Conservation (phyloP, 2,329 filamentous ascomycete genomes). For the Amauroascus niger region DNA sequence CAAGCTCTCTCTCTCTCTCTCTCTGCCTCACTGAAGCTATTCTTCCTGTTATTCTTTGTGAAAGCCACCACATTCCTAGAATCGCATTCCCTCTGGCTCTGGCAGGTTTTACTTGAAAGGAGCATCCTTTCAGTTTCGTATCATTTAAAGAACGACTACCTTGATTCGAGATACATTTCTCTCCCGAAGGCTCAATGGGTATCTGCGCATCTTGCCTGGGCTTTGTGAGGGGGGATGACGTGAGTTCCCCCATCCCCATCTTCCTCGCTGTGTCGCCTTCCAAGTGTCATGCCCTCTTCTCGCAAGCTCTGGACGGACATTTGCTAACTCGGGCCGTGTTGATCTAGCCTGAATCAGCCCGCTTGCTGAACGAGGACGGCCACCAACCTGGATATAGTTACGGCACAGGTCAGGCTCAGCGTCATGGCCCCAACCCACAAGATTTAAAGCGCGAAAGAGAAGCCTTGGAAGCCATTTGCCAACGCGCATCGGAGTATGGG, state of each 20-base stretch:
- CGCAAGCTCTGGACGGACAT: background rate
- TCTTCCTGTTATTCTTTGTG: background rate
- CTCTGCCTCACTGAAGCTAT: constrained; percentile 9
- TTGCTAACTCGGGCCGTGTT: background rate
- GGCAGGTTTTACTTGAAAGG: background rate
- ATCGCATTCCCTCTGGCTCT: background rate
- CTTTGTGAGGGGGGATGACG: constrained; percentile 36
- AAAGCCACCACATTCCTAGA: background rate
- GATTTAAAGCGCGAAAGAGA: constrained; percentile 37
- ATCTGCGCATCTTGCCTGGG: constrained; percentile 34
- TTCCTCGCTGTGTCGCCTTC: background rate
- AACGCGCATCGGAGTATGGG: constrained; percentile 39
- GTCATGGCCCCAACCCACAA: constrained; percentile 35
- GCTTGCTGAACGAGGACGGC: constrained; percentile 38
- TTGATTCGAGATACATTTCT: constrained; percentile 2
- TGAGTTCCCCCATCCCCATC: constrained; percentile 16
- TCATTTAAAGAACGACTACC: background rate
- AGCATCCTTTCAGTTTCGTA: background rate
- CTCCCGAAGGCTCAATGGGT: constrained; percentile 31
- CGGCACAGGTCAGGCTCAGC: constrained; percentile 32
- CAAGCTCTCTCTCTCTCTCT: too few species aligned
- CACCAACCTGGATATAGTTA: constrained; percentile 39
- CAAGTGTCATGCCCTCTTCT: background rate
- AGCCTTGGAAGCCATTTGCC: constrained; percentile 39
- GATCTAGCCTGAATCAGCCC: constrained; percentile 34